phyloP scores from a whole-genome alignment of 768 basidiomycete genomes.

The Mycena rebaudengoi region DNA sequence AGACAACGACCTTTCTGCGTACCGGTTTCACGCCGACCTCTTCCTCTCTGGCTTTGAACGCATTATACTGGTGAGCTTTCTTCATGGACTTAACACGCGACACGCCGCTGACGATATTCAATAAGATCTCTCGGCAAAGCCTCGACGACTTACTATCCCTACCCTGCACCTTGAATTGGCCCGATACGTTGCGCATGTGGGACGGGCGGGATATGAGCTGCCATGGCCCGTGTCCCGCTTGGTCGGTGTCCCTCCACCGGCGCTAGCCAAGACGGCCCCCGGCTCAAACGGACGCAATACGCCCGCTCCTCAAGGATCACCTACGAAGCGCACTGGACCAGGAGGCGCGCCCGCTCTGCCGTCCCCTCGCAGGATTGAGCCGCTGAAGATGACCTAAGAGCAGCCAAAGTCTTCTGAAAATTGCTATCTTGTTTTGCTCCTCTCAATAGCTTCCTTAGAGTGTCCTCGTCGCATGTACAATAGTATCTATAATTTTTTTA shows the following conservation, averaged over 20 bases:
- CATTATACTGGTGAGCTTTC: slow-evolving; percentile 76
- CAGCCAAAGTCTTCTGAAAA: not conserved
- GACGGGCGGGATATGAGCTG: slow-evolving; percentile 73
- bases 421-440: not conserved
- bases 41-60: slow-evolving; percentile 93
- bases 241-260: slow-evolving; percentile 79
- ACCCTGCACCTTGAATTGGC: slow-evolving; percentile 93
- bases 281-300: slow-evolving; percentile 27
- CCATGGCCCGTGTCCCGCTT: slow-evolving; percentile 85
- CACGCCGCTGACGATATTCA: not conserved
- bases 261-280: slow-evolving; percentile 55
- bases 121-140: slow-evolving; percentile 93
- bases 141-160: slow-evolving; percentile 92
- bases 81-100: not conserved
- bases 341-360: slow-evolving; percentile 11
- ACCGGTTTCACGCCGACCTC: slow-evolving; percentile 85
- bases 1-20: slow-evolving; percentile 79
- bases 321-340: slow-evolving; percentile 12
- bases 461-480: too few relatives aligned
- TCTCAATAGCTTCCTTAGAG: too few relatives aligned
- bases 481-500: too few relatives aligned
- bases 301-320: slow-evolving; percentile 18
- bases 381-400: slow-evolving; percentile 16
- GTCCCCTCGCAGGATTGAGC: slow-evolving; percentile 20
- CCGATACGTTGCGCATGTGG: slow-evolving; percentile 79